These are phyloP conservation scores for Neltuma alba DNA, from an alignment of 306 rosid genomes.

Conservation along the genomic window DNA sequence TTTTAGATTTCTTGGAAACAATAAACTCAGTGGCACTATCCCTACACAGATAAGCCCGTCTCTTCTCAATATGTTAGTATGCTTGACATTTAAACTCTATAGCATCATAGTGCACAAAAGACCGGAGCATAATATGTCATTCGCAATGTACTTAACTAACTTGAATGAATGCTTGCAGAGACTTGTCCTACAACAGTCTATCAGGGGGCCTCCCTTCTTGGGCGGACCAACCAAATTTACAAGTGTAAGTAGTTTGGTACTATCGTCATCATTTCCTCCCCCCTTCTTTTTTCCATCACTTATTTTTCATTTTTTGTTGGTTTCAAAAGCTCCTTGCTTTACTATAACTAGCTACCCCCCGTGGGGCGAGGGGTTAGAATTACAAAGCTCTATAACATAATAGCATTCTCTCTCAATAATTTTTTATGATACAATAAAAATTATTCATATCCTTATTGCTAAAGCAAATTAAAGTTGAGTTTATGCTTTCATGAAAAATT, in stretches of 20 bases:
- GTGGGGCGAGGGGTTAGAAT: no score
- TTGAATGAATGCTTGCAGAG: conserved; percentile 59
- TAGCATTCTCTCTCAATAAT: background rate
- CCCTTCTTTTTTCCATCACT: background rate
- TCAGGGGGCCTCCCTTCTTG: conserved; percentile 85
- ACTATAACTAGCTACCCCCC: background rate
- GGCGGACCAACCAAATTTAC: conserved; percentile 52
- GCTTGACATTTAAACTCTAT: background rate
- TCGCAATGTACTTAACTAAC: background rate
- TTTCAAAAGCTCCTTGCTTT: background rate
- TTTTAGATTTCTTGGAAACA: conserved; percentile 80
- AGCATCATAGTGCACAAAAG: background rate
- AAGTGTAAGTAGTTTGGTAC: conserved; percentile 49
- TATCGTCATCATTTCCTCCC: background rate
- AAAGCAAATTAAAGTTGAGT: background rate
- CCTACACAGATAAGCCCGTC: conserved; percentile 54
- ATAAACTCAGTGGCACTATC: conserved; percentile 62
- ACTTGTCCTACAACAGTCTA: conserved; percentile 78
- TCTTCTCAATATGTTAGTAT: conserved; percentile 67
- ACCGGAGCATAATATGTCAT: no score
- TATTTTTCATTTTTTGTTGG: background rate
- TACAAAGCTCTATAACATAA: no score
- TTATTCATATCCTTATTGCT: background rate
- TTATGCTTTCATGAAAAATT: conserved; percentile 7
- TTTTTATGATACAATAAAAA: background rate